phyloP scores from a whole-genome alignment of 2,329 filamentous ascomycete species.

The Arthrocladium fulminans region DNA sequence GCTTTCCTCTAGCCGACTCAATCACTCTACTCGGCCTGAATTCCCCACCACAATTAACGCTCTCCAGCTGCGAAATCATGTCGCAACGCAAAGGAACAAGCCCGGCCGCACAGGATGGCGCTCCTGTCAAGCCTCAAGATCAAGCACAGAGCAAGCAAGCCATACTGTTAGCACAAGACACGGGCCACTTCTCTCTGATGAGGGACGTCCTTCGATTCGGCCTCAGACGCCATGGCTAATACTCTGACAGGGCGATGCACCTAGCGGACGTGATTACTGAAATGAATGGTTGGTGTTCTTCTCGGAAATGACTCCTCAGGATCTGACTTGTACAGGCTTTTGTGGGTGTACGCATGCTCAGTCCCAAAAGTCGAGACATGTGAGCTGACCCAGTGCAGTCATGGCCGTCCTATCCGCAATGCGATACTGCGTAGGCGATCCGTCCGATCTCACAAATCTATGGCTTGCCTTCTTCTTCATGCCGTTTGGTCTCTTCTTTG shows the following conservation, averaged over 20 bases:
- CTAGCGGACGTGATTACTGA: constrained; percentile 44
- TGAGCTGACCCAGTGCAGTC: constrained; percentile 38
- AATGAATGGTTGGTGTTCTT: constrained; percentile 35
- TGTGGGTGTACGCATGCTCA: constrained; percentile 36
- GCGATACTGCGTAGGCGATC: constrained; percentile 75
- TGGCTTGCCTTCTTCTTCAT: constrained; percentile 80
- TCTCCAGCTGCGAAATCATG: constrained; percentile 12
- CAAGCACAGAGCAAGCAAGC: constrained; percentile 42
- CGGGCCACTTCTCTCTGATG: constrained; percentile 45
- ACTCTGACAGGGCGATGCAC: constrained; percentile 41
- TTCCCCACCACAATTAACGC: neutral
- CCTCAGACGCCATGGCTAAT: no score
- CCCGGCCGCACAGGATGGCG: constrained; percentile 13
- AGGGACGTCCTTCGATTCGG: no score
- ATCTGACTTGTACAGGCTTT: constrained; percentile 31
- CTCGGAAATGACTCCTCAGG: neutral
- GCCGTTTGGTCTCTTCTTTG: constrained; percentile 90
- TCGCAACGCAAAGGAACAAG: constrained; percentile 20
- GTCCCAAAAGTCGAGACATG: constrained; percentile 14
- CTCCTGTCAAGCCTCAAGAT: constrained; percentile 12
- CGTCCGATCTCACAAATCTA: constrained; percentile 57
- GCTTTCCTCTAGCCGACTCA: neutral
- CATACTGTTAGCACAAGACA: constrained; percentile 39
- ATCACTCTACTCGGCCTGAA: neutral
- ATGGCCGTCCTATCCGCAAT: constrained; percentile 95